Base-by-base conservation (phyloP, 1,284 basidiomycete genomes). In the Marasmius oreades region DNA sequence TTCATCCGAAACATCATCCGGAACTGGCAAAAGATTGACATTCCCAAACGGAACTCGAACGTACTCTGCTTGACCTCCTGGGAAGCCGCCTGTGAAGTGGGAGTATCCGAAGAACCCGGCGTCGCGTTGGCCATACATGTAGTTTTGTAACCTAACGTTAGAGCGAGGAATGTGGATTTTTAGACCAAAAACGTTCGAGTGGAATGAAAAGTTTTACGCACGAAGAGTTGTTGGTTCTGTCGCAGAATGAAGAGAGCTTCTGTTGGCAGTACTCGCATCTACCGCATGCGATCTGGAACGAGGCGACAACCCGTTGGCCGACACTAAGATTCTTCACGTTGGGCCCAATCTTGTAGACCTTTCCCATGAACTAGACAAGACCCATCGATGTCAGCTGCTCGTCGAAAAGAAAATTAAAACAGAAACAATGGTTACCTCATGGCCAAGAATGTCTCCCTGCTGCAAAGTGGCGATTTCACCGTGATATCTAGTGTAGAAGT, bases 221-320 rank as follows among this genome's bases (percentile, higher is more conserved):
- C 77, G 75, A 77, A 8, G 84, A 86, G 56, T 80, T 77, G 70
- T 90, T 91, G 16, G 87, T 91, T 20, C 74, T 70, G 57, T 90
- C 84, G 66, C 90, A 93, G 70, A 89, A 84, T 1, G 83, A 86
- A 0, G 84, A 86, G 0, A 87, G 73, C 62, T 88, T 87, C 65
- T 88, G 70, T 69, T 90, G 74, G 78, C 89, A 92, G 69, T 81
- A 90, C 44, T 75, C 67, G 71, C 90, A 92, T 44, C 83, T 75
- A 5, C 90, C 90, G 64, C 90, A 93, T 0, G 86, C 85, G 54
- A 90, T 84, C 63, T 91, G 87, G 81, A 92, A 92, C 0, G 84
- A 85, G 0, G 82, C 80, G 12, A 92, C 89, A 52, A 91, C 87
- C 11, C 87, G 79, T 62, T 91, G 81, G 14, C 88, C 88, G 5